phyloP scores from a whole-genome alignment of 441 rosid species.

The Adansonia madagascariensis region DNA sequence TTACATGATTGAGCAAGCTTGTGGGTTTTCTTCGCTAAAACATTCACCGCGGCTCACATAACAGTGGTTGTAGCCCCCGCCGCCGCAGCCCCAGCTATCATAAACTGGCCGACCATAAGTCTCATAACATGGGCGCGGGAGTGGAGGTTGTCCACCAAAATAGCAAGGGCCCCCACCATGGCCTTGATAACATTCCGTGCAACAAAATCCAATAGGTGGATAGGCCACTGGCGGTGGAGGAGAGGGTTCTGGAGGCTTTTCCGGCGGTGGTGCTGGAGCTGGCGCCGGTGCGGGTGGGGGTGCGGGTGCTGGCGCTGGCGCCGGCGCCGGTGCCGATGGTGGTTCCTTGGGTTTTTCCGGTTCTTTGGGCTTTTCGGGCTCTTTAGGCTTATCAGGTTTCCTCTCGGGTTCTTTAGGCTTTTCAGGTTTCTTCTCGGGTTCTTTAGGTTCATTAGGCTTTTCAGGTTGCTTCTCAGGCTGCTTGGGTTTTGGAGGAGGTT shows the following conservation, averaged over 20 bases:
- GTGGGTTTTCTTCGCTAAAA: constrained; percentile 33
- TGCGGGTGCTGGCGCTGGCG: too few species aligned
- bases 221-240: not conserved
- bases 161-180: constrained; percentile 16
- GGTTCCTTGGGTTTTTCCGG: not conserved
- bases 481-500: constrained; percentile 15
- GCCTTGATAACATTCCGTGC: constrained; percentile 15
- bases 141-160: constrained; percentile 6
- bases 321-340: not conserved
- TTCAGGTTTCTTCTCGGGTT: constrained; percentile 17
- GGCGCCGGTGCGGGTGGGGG: too few species aligned
- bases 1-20: constrained; percentile 32
- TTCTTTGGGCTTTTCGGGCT: constrained; percentile 1
- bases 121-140: not conserved
- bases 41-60: constrained; percentile 17
- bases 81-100: constrained; percentile 21
- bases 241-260: not conserved
- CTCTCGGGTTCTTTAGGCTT: not conserved
- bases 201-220: not conserved
- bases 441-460: constrained; percentile 19
- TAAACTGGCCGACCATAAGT: constrained; percentile 7
- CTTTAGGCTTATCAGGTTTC: not conserved
- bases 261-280: too few species aligned
- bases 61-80: not conserved
- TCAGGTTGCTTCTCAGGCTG: not conserved